phyloP scores from a whole-genome alignment of 805 yeast genomes.

The Candida peoriensis region DNA sequence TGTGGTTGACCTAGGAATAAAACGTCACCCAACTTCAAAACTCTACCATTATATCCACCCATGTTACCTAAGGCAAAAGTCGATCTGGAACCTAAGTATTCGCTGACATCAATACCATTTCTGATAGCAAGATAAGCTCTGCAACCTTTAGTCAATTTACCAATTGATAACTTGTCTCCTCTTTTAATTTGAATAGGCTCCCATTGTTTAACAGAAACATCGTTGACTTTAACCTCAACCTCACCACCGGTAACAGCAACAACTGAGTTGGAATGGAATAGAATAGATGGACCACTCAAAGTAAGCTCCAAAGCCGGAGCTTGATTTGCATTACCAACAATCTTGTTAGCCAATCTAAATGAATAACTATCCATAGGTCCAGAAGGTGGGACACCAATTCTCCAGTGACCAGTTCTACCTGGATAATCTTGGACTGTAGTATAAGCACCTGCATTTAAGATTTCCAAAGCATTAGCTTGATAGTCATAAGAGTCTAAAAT shows the following conservation, averaged over 20 bases:
- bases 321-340: conserved; percentile 77
- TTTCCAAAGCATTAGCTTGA: conserved; percentile 79
- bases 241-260: conserved; percentile 87
- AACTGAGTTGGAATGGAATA: conserved; percentile 76
- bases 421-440: conserved; percentile 97
- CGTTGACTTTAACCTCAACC: conserved; percentile 64
- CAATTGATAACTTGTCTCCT: conserved; percentile 77
- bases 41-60: conserved; percentile 95
- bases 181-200: conserved; percentile 63
- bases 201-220: conserved; percentile 53
- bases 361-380: conserved; percentile 97
- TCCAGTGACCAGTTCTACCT: conserved; percentile 69
- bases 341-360: conserved; percentile 81
- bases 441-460: conserved; percentile 85
- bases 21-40: conserved; percentile 87
- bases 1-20: conserved; percentile 79
- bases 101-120: conserved; percentile 92
- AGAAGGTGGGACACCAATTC: conserved; percentile 91
- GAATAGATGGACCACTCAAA: conserved; percentile 76
- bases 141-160: conserved; percentile 79
- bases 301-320: conserved; percentile 93
- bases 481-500: conserved; percentile 79
- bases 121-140: conserved; percentile 85
- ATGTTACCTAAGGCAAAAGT: conserved; percentile 89
- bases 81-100: conserved; percentile 92